phyloP scores from a whole-genome alignment of 305 asterid species.

The Rubia balearica region DNA sequence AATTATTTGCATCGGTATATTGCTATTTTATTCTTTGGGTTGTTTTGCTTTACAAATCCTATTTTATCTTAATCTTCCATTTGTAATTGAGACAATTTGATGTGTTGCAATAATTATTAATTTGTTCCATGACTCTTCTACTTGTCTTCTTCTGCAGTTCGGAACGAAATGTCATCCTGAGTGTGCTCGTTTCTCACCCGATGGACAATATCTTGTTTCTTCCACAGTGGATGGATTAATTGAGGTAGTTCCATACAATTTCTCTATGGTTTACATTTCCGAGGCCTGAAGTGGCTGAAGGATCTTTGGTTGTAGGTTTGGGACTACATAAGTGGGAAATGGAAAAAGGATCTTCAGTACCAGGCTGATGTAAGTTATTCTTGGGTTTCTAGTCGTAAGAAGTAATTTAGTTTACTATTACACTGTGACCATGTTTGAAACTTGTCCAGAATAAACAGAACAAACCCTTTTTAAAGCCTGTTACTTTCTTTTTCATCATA shows the following conservation, averaged over 20 bases:
- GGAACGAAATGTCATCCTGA: conserved; percentile 96
- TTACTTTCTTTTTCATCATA: background rate
- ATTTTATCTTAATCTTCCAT: background rate
- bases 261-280: conserved; percentile 16
- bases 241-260: conserved; percentile 48
- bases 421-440: background rate
- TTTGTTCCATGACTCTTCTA: background rate
- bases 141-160: conserved; percentile 46
- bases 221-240: conserved; percentile 94
- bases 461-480: background rate
- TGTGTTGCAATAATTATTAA: background rate
- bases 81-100: background rate
- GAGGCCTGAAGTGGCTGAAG: conserved; percentile 22
- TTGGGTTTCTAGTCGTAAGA: background rate
- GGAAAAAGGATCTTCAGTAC: conserved; percentile 96
- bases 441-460: background rate
- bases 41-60: background rate
- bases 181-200: conserved; percentile 91
- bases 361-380: conserved; percentile 81
- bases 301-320: conserved; percentile 58
- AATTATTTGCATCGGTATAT: background rate
- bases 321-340: conserved; percentile 94
- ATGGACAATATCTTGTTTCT: conserved; percentile 97
- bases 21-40: background rate
- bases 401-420: background rate